Base-by-base conservation (phyloP, 768 basidiomycete species). In the Pulveroboletus sp. region DNA sequence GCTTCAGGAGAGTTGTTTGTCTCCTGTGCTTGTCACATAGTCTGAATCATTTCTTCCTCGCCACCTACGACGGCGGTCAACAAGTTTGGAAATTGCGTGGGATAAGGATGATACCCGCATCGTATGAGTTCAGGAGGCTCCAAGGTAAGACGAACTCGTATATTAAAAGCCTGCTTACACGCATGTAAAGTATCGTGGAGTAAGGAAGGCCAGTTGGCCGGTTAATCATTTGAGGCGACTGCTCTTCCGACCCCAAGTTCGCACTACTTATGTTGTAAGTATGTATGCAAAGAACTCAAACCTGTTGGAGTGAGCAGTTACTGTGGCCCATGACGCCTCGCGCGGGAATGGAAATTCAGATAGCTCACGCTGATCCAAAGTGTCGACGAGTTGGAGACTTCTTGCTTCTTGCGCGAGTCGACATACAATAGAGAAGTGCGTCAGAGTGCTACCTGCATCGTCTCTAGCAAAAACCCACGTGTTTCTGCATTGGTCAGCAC, bases 61-160 rank as follows among this genome's bases (percentile, higher is more conserved):
- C 21, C 44, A 6, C 17, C 36, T 28, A 18, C 37, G 30, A 38
- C n/a, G 39, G 24, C 8, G 51, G 37, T 42, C 14, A 50, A 27
- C 45, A 21, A 26, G 35, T 24, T 38, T 11, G 32, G 36, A 37
- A 39, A 35, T 6, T 21, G 21, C n/a, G n/a, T 50, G 36, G 43
- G 39, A 21, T 31, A 51, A 50, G 32, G 17, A 47, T 41, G 47
- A 41, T 41, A 27, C 17, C 31, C 28, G 33, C 10, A 30, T 24
- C 32, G 13, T 28, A 43, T 39, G 41, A 31, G 41, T 41, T 32
- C n/a, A 10, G 39, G 39, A 53, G 21, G 50, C 43, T 58, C 28
- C 17, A 17, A 35, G 31, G 53, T 26, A 41, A 54, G 38, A 35
- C 36, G 40, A 55, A 55, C 50, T 46, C 44, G 47, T 37, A 39